Evolutionary conservation across 176 grass and related monocot genomes (phyloP).

Genomic region (Panicum miliaceum): DNA sequence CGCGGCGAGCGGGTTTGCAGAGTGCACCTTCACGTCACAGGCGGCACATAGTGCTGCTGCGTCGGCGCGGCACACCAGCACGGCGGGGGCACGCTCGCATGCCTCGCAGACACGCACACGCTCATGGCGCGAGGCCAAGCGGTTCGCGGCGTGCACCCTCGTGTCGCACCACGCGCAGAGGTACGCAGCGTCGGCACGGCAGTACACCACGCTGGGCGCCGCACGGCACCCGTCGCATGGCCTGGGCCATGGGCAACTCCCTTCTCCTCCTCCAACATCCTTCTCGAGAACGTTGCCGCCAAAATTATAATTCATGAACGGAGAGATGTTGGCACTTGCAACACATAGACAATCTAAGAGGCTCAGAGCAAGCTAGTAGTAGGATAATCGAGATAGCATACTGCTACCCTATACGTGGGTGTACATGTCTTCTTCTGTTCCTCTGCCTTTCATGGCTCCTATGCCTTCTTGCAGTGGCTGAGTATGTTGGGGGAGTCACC

Average conservation of each 20-base stretch:
- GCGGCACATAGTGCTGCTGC: slow-evolving; percentile 47
- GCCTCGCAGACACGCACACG: slow-evolving; percentile 68
- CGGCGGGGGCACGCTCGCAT: slow-evolving; percentile 53
- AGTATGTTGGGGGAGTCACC: not conserved
- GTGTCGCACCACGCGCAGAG: slow-evolving; percentile 72
- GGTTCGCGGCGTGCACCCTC: slow-evolving; percentile 63
- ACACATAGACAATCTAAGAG: not conserved
- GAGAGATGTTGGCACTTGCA: slow-evolving; percentile 15
- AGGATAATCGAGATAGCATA: not conserved
- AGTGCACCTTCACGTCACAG: slow-evolving; percentile 75
- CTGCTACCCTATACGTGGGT: slow-evolving; percentile 29
- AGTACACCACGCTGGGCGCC: slow-evolving; percentile 67
- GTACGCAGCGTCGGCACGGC: slow-evolving; percentile 69
- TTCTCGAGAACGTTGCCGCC: slow-evolving; percentile 27
- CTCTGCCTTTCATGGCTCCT: slow-evolving; percentile 40
- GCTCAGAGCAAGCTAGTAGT: not conserved
- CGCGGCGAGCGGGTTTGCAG: slow-evolving; percentile 64
- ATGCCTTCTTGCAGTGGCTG: slow-evolving; percentile 1
- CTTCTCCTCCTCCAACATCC: slow-evolving; percentile 31
- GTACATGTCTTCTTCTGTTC: slow-evolving; percentile 42
- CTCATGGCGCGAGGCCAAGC: slow-evolving; percentile 70
- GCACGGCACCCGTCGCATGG: slow-evolving; percentile 56
- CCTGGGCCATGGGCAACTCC: slow-evolving; percentile 43
- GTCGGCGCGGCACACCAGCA: slow-evolving; percentile 58
- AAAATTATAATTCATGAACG: slow-evolving; percentile 50